These are phyloP conservation scores for Capsicum pubescens DNA, from an alignment of 257 asterid species.

Conservation along the genomic window DNA sequence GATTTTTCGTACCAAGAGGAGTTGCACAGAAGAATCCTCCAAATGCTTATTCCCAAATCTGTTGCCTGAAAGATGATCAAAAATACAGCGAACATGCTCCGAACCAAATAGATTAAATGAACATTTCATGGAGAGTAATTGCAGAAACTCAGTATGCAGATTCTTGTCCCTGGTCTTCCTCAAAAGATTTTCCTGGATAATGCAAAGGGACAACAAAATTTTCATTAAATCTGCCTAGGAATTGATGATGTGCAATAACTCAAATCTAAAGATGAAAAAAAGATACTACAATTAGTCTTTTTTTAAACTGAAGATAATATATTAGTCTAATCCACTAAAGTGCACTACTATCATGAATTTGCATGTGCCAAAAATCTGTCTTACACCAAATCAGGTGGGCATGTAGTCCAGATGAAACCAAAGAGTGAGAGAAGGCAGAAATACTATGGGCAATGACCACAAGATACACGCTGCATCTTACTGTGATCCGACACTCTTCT, in stretches of 20 bases:
- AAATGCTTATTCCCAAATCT: slow-evolving; percentile 49
- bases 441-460: slow-evolving; percentile 11
- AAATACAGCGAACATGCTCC: slow-evolving; percentile 58
- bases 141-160: slow-evolving; percentile 63
- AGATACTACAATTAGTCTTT: background rate
- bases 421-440: background rate
- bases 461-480: background rate
- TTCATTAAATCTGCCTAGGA: background rate
- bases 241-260: background rate
- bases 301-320: no score
- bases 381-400: background rate
- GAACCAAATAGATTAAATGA: slow-evolving; percentile 66
- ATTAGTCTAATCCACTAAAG: background rate
- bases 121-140: slow-evolving; percentile 60
- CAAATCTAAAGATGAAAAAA: slow-evolving; percentile 14
- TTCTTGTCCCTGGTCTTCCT: slow-evolving; percentile 52
- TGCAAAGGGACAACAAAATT: background rate
- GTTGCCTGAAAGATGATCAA: slow-evolving; percentile 56
- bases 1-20: slow-evolving; percentile 80
- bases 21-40: slow-evolving; percentile 57
- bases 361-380: background rate
- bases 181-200: slow-evolving; percentile 62
- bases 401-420: background rate
- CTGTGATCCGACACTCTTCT: background rate
- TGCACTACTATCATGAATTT: slow-evolving; percentile 5